Conservation (phyloP, 1,139 yeast genomes). For the Hemisphaericaspora lyxosophila region DNA sequence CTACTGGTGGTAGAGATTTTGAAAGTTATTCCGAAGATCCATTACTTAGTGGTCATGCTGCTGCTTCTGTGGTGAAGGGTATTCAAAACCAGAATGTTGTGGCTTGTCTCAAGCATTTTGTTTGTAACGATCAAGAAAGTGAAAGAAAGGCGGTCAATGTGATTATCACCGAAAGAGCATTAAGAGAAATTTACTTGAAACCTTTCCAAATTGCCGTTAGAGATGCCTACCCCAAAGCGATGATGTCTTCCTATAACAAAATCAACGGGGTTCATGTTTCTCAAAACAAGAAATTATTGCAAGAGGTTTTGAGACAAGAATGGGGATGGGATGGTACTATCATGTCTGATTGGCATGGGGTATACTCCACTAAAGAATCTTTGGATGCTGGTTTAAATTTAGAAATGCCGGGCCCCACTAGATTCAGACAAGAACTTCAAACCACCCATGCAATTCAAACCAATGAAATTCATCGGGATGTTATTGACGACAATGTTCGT, state of each 20-base stretch:
- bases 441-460: slow-evolving; percentile 28
- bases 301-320: slow-evolving; percentile 34
- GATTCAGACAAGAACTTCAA: slow-evolving; percentile 38
- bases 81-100: slow-evolving; percentile 36
- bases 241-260: slow-evolving; percentile 60
- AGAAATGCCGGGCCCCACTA: slow-evolving; percentile 63
- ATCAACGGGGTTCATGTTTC: slow-evolving; percentile 56
- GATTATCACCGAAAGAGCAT: slow-evolving; percentile 52
- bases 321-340: slow-evolving; percentile 46
- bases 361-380: slow-evolving; percentile 44
- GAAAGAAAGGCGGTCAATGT: slow-evolving; percentile 49
- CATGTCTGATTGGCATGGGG: slow-evolving; percentile 64
- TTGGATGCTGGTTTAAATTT: slow-evolving; percentile 54
- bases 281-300: slow-evolving; percentile 39
- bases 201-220: slow-evolving; percentile 60
- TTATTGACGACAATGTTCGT: slow-evolving; percentile 43
- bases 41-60: slow-evolving; percentile 28
- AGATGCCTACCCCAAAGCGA: slow-evolving; percentile 29
- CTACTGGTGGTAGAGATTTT: slow-evolving; percentile 33
- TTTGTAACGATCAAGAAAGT: slow-evolving; percentile 58
- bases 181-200: slow-evolving; percentile 57
- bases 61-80: slow-evolving; percentile 25
- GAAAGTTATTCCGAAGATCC: slow-evolving; percentile 34
- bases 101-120: slow-evolving; percentile 60
- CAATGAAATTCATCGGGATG: slow-evolving; percentile 26